Evolutionary conservation across 2,329 filamentous ascomycete genomes (phyloP).

Genomic region (Pestalotiopsis sp.): DNA sequence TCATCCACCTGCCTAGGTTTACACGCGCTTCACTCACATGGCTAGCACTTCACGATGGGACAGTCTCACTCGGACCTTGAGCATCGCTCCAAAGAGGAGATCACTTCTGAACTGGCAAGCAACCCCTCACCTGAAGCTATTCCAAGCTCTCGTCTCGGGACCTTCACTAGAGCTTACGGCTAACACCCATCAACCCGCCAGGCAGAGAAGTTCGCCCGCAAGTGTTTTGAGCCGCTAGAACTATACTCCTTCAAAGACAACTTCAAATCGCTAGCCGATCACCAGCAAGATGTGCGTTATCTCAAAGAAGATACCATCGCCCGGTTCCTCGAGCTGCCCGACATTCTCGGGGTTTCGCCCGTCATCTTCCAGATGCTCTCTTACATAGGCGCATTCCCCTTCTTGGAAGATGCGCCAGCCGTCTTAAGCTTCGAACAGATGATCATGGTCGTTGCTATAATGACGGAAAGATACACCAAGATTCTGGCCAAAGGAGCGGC

Average conservation of each 20-base stretch:
- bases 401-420: slow-evolving; percentile 69
- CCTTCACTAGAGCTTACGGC: neutral
- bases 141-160: neutral
- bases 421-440: slow-evolving; percentile 71
- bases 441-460: slow-evolving; percentile 72
- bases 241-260: slow-evolving; percentile 75
- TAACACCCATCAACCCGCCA: slow-evolving; percentile 28
- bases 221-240: slow-evolving; percentile 72
- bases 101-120: slow-evolving; percentile 54
- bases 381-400: slow-evolving; percentile 74
- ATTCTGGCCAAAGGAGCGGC: slow-evolving; percentile 61
- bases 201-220: slow-evolving; percentile 67
- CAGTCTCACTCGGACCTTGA: slow-evolving; percentile 52
- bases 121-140: neutral
- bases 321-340: slow-evolving; percentile 74
- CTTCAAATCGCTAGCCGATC: slow-evolving; percentile 70
- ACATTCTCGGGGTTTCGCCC: slow-evolving; percentile 67
- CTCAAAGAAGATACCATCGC: slow-evolving; percentile 72
- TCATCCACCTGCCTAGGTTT: neutral
- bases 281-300: slow-evolving; percentile 63
- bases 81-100: slow-evolving; percentile 52
- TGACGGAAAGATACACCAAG: slow-evolving; percentile 70
- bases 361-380: slow-evolving; percentile 74
- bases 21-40: neutral
- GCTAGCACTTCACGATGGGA: slow-evolving; percentile 43